A percentile compares a stretch with the other conserved stretches of the same genome.
Evolutionary conservation across 108 stramenopile genomes (phyloP).

Genomic region (Heterococcus sp.): DNA sequence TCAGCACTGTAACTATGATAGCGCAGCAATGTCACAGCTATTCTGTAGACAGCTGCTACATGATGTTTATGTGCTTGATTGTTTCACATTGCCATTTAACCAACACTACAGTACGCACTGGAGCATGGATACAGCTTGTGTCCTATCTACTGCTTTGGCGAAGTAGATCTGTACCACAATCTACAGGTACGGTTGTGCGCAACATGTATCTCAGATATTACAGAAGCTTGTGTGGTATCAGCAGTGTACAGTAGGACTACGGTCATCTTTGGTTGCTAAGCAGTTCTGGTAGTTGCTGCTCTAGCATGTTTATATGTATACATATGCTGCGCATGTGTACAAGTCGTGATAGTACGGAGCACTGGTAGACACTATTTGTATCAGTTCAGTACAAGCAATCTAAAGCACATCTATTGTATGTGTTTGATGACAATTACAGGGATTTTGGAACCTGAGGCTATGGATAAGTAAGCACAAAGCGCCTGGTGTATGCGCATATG

Average conservation of each 20-base stretch:
- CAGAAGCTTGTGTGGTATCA: no score
- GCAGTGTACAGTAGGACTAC: no score
- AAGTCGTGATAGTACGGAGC: no score
- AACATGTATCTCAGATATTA: no score
- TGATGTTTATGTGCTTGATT: background rate
- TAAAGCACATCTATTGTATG: no score
- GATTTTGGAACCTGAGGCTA: background rate
- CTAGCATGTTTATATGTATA: no score
- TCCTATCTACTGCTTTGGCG: conserved; percentile 40
- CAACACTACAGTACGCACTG: conserved; percentile 18
- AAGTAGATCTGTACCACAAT: conserved; percentile 44
- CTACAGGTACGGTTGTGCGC: conserved; percentile 15
- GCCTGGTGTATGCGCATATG: background rate
- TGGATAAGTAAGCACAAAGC: background rate
- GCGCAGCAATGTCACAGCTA: background rate
- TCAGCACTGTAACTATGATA: background rate
- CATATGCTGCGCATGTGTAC: no score
- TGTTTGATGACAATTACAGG: background rate
- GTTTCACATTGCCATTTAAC: background rate
- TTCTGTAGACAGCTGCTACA: background rate
- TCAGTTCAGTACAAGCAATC: no score
- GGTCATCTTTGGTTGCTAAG: no score
- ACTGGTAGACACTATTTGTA: no score
- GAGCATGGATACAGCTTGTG: conserved; percentile 20
- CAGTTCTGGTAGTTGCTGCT: no score